Evolutionary conservation across 2,329 filamentous ascomycete species (phyloP).

Genomic region (Aspergillus novofumigatus): DNA sequence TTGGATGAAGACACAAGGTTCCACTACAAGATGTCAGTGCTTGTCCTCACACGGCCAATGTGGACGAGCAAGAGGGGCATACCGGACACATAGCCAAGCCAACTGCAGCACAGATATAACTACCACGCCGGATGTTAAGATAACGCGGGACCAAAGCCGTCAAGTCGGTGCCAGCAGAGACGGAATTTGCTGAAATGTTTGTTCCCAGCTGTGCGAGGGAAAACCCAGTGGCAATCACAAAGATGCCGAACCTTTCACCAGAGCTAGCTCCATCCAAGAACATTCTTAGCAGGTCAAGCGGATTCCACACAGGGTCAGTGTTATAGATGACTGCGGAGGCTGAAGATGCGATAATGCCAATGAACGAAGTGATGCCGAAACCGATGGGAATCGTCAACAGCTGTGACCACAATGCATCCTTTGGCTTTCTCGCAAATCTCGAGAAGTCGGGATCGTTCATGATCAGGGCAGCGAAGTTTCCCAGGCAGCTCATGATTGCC

Average conservation of each 20-base stretch:
- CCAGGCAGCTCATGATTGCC: conserved; percentile 83
- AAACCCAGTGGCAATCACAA: conserved; percentile 67
- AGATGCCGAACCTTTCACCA: conserved; percentile 68
- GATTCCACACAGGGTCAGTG: conserved; percentile 65
- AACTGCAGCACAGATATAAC: conserved; percentile 76
- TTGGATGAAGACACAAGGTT: conserved; percentile 70
- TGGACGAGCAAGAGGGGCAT: conserved; percentile 9
- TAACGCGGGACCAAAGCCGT: conserved; percentile 74
- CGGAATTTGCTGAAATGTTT: conserved; percentile 82
- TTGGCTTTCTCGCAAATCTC: conserved; percentile 73
- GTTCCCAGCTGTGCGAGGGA: conserved; percentile 78
- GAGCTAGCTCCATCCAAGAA: conserved; percentile 68
- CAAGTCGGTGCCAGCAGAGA: conserved; percentile 79
- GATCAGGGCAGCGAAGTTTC: conserved; percentile 87
- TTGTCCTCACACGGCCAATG: neutral
- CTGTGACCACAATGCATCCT: conserved; percentile 76
- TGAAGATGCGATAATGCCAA: conserved; percentile 74
- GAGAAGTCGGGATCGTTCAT: conserved; percentile 77
- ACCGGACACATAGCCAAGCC: conserved; percentile 82
- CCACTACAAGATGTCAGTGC: conserved; percentile 34
- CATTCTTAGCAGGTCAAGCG: conserved; percentile 60
- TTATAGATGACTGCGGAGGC: conserved; percentile 62
- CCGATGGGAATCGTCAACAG: conserved; percentile 67
- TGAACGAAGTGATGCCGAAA: conserved; percentile 77
- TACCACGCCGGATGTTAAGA: conserved; percentile 79